Evolutionary conservation across 2,329 filamentous ascomycete species (phyloP).

Genomic region (Ustilaginoidea virens): DNA sequence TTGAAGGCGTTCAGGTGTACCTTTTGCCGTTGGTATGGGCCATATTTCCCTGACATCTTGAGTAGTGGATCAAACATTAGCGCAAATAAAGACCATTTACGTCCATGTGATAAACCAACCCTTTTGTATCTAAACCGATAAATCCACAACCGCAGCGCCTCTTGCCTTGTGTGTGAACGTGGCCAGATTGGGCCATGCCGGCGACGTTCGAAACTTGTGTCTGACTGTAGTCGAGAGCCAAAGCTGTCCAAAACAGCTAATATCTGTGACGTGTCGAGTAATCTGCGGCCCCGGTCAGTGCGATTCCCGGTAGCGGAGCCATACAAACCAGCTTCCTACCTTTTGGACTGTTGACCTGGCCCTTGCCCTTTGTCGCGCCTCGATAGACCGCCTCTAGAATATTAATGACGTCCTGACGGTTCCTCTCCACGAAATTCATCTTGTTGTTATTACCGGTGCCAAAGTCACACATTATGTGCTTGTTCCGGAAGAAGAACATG

Average conservation of each 20-base stretch:
- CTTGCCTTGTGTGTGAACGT: no score
- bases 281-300: constrained; percentile 9
- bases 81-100: constrained; percentile 1
- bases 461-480: constrained; percentile 98
- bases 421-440: constrained; percentile 82
- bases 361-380: constrained; percentile 94
- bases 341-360: constrained; percentile 93
- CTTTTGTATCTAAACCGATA: constrained; percentile 5
- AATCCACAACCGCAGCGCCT: background rate
- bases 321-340: constrained; percentile 18
- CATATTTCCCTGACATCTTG: no score
- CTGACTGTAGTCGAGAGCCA: background rate
- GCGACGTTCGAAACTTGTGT: no score
- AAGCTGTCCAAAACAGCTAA: constrained; percentile 8
- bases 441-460: constrained; percentile 99
- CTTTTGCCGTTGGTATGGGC: no score
- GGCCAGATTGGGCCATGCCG: no score
- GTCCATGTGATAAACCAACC: constrained; percentile 13
- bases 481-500: constrained; percentile 96
- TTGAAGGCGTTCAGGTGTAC: no score
- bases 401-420: constrained; percentile 97
- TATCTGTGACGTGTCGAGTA: constrained; percentile 24
- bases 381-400: constrained; percentile 97
- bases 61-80: constrained; percentile 4
- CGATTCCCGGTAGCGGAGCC: background rate